Conservation (phyloP, 257 asterid genomes). For the Avicennia marina region DNA sequence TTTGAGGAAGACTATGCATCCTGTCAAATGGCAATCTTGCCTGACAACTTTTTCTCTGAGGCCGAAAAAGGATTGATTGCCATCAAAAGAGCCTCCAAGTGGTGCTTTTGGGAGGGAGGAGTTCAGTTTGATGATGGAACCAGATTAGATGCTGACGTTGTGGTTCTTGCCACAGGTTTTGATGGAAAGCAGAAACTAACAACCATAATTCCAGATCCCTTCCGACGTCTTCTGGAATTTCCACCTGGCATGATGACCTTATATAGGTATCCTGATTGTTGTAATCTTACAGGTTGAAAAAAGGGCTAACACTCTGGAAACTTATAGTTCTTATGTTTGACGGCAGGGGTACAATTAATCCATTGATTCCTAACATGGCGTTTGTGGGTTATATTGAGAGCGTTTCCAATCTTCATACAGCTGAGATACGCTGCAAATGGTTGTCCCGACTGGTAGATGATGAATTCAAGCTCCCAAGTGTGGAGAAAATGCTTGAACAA, state of each 20-base stretch:
- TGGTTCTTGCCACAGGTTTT: conserved; percentile 78
- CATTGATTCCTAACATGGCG: conserved; percentile 82
- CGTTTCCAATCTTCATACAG: conserved; percentile 82
- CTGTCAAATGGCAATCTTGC: conserved; percentile 95
- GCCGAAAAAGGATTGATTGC: conserved; percentile 70
- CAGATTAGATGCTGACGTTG: conserved; percentile 73
- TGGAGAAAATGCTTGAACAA: conserved; percentile 59
- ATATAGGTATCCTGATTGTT: no score
- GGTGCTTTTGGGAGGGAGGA: conserved; percentile 79
- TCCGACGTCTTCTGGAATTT: conserved; percentile 54
- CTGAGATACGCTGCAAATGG: conserved; percentile 92
- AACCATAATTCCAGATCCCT: conserved; percentile 69
- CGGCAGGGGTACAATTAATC: conserved; percentile 82
- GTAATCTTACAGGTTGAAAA: no score
- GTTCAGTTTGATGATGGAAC: conserved; percentile 65
- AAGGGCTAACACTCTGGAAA: no score
- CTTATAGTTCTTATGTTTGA: not conserved
- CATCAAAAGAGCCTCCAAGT: conserved; percentile 59
- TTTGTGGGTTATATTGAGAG: conserved; percentile 87
- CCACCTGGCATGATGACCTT: conserved; percentile 87
- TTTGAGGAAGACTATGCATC: conserved; percentile 93
- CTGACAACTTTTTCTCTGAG: conserved; percentile 66
- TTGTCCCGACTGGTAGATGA: conserved; percentile 51
- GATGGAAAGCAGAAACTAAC: conserved; percentile 65
- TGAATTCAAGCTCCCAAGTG: conserved; percentile 58